Evolutionary conservation across 768 basidiomycete species (phyloP).

Genomic region (Tylopilus rubrobrunneus): DNA sequence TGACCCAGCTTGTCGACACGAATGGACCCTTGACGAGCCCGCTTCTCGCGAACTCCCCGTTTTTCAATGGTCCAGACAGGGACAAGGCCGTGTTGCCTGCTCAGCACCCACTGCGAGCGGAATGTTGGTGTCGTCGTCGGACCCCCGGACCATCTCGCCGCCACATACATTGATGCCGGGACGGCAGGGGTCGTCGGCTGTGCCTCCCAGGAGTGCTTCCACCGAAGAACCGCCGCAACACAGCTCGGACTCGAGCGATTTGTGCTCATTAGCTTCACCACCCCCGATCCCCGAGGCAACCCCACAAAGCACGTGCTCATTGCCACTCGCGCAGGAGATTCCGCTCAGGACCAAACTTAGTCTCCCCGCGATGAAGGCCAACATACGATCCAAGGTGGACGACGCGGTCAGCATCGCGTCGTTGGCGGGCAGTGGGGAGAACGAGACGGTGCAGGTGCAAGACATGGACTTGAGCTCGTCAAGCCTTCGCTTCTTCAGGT

Average conservation of each 20-base stretch:
- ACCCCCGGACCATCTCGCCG: constrained; percentile 9
- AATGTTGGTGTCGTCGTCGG: constrained; percentile 12
- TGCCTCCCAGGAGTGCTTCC: constrained; percentile 14
- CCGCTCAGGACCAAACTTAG: constrained; percentile 61
- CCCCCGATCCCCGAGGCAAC: constrained; percentile 37
- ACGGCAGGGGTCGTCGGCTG: constrained; percentile 19
- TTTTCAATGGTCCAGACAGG: constrained; percentile 6
- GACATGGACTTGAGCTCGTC: constrained; percentile 79
- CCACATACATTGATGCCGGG: constrained; percentile 11
- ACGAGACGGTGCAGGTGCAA: constrained; percentile 67
- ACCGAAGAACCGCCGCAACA: constrained; percentile 15
- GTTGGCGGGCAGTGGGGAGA: constrained; percentile 27
- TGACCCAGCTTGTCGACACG: constrained; percentile 3
- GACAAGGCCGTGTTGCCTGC: constrained; percentile 9
- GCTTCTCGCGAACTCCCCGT: constrained; percentile 5
- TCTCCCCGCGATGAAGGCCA: constrained; percentile 50
- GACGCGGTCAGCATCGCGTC: constrained; percentile 27
- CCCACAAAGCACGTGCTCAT: constrained; percentile 29
- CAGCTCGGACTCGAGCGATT: constrained; percentile 29
- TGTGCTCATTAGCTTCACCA: constrained; percentile 39
- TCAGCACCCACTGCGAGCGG: neutral
- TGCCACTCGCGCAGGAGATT: constrained; percentile 27
- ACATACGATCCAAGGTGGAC: constrained; percentile 27
- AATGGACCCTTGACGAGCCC: constrained; percentile 11
- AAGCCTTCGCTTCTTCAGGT: constrained; percentile 51